phyloP scores from a whole-genome alignment of 768 basidiomycete species.

The Gyrodon lividus region DNA sequence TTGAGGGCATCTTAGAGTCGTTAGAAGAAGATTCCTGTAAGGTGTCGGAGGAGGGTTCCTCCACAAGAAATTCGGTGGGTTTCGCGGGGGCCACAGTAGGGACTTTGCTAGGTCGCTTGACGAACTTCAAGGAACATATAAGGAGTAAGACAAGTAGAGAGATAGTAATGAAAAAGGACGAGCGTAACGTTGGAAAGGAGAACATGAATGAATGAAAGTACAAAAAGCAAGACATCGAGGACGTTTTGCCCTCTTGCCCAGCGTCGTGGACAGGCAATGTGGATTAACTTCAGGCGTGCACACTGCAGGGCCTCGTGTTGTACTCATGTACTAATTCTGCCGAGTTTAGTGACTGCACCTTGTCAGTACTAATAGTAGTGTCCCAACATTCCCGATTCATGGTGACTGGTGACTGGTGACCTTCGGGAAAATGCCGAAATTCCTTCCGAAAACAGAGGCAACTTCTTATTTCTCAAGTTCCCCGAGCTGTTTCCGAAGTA shows the following conservation, averaged over 20 bases:
- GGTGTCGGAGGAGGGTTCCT: background rate
- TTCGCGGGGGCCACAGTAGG: background rate
- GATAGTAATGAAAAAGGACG: background rate
- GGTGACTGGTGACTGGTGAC: too few relatives aligned
- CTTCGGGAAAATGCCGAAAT: too few relatives aligned
- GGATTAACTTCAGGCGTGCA: background rate
- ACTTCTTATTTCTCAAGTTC: too few relatives aligned
- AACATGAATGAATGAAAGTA: slow-evolving; percentile 8
- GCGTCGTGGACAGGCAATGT: slow-evolving; percentile 4
- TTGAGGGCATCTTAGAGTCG: slow-evolving; percentile 17
- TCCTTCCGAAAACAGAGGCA: too few relatives aligned
- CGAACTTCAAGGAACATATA: slow-evolving; percentile 1
- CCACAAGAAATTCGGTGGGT: background rate
- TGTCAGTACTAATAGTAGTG: too few relatives aligned
- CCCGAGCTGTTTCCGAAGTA: background rate
- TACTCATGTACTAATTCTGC: slow-evolving; percentile 33
- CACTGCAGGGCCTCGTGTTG: slow-evolving; percentile 16
- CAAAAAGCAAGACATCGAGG: background rate
- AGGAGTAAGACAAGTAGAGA: slow-evolving; percentile 11
- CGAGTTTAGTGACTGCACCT: too few relatives aligned
- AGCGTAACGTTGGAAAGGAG: slow-evolving; percentile 4
- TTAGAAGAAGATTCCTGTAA: background rate
- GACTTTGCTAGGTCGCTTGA: background rate
- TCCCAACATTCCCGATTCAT: background rate
- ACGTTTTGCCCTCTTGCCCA: slow-evolving; percentile 9